A percentile compares a stretch with the other conserved stretches of the same genome.
These are phyloP conservation scores for Crithidia thermophila DNA, from an alignment of 208 protist species.

Conservation along the genomic window DNA sequence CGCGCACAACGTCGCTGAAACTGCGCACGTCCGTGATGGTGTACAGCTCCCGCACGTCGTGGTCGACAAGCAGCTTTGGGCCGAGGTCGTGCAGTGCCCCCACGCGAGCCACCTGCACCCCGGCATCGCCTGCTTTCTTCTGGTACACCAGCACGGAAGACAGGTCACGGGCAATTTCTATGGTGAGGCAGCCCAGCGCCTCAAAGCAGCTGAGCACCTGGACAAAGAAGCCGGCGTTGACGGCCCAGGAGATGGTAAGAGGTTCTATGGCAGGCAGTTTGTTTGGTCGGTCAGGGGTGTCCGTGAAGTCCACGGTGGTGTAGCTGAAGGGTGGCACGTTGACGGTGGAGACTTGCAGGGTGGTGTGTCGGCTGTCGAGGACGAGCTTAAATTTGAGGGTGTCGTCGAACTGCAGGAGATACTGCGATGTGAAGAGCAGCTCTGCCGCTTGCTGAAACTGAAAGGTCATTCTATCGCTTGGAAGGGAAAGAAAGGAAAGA, in stretches of 20 bases:
- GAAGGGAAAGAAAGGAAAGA: neutral
- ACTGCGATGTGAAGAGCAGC: conserved; percentile 27
- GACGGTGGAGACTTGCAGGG: conserved; percentile 39
- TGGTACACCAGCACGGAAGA: conserved; percentile 52
- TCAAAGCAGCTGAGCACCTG: conserved; percentile 58
- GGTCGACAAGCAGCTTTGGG: conserved; percentile 55
- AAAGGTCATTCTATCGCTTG: conserved; percentile 25
- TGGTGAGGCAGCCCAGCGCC: conserved; percentile 28
- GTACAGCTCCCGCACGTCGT: conserved; percentile 45
- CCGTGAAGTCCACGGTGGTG: conserved; percentile 44
- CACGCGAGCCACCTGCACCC: conserved; percentile 46
- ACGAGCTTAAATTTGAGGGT: conserved; percentile 44
- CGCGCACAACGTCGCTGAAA: conserved; percentile 55
- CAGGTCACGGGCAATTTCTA: conserved; percentile 45
- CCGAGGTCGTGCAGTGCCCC: conserved; percentile 66
- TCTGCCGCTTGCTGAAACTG: conserved; percentile 31
- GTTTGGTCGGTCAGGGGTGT: neutral
- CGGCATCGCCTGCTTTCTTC: conserved; percentile 29
- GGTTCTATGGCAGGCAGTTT: conserved; percentile 25
- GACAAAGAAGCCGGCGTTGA: conserved; percentile 50
- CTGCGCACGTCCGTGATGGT: conserved; percentile 45
- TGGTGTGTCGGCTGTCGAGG: conserved; percentile 15
- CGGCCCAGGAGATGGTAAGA: conserved; percentile 37
- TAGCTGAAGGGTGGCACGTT: conserved; percentile 63
- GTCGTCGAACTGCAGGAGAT: conserved; percentile 45